These are phyloP conservation scores for Bipolaris sorokiniana DNA, from an alignment of 2,329 filamentous ascomycete species.

Conservation along the genomic window DNA sequence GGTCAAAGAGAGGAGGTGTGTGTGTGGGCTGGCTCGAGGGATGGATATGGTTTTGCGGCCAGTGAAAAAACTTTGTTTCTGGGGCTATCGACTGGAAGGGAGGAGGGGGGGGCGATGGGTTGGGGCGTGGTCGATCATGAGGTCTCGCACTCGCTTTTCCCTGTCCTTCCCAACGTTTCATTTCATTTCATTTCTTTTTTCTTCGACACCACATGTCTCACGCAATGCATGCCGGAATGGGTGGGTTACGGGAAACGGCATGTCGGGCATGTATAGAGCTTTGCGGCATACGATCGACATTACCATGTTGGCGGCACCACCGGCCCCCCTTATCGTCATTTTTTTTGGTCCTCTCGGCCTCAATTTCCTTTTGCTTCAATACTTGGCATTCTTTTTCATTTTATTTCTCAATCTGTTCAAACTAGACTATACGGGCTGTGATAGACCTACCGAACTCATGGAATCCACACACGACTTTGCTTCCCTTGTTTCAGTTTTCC, in stretches of 20 bases:
- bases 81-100: too few species aligned
- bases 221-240: not conserved
- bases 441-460: not conserved
- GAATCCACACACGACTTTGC: not conserved
- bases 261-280: not conserved
- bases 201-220: not conserved
- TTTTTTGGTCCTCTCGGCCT: not conserved
- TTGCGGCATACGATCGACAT: not conserved
- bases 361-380: not conserved
- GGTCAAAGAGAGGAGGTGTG: too few species aligned
- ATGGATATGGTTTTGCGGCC: too few species aligned
- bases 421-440: not conserved
- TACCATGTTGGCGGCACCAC: not conserved
- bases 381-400: not conserved
- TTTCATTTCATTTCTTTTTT: not conserved
- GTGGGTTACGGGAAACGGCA: not conserved
- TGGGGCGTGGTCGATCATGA: too few species aligned
- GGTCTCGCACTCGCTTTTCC: too few species aligned
- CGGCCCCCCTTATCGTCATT: not conserved
- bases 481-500: not conserved
- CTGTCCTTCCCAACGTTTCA: too few species aligned
- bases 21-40: too few species aligned
- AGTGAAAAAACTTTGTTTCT: too few species aligned
- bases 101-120: too few species aligned
- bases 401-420: not conserved